Evolutionary conservation across 2,329 filamentous ascomycete species (phyloP).

Genomic region (Fusarium virguliforme): DNA sequence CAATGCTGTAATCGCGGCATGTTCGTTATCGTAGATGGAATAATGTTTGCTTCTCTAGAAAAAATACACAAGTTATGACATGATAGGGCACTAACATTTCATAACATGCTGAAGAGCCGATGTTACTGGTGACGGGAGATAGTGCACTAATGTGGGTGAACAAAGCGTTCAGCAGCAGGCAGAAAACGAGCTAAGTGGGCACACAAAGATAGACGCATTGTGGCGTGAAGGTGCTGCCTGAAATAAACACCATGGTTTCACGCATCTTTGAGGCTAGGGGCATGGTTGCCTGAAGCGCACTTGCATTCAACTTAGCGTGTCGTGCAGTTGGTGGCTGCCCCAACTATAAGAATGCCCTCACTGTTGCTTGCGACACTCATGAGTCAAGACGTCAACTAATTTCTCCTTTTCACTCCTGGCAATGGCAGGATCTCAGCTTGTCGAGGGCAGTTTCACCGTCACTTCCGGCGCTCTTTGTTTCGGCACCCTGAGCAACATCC

Average conservation of each 20-base stretch:
- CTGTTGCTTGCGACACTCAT: too few species aligned
- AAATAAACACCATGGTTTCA: background rate
- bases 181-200: background rate
- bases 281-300: background rate
- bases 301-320: background rate
- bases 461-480: slow-evolving; percentile 1
- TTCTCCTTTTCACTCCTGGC: accelerated
- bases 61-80: background rate
- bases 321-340: background rate
- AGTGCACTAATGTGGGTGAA: background rate
- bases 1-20: slow-evolving; percentile 16
- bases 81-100: too few species aligned
- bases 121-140: too few species aligned
- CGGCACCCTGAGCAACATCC: slow-evolving; percentile 3
- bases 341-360: background rate
- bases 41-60: background rate
- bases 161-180: background rate
- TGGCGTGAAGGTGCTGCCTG: background rate
- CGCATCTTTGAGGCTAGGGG: background rate
- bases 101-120: too few species aligned
- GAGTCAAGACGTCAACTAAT: background rate
- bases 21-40: background rate
- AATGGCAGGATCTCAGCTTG: background rate
- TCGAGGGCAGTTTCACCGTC: background rate
- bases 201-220: background rate